A percentile compares a stretch with the other conserved stretches of the same genome.
Conservation (phyloP, 2,329 filamentous ascomycete genomes). For the Akanthomyces uredinophilus region DNA sequence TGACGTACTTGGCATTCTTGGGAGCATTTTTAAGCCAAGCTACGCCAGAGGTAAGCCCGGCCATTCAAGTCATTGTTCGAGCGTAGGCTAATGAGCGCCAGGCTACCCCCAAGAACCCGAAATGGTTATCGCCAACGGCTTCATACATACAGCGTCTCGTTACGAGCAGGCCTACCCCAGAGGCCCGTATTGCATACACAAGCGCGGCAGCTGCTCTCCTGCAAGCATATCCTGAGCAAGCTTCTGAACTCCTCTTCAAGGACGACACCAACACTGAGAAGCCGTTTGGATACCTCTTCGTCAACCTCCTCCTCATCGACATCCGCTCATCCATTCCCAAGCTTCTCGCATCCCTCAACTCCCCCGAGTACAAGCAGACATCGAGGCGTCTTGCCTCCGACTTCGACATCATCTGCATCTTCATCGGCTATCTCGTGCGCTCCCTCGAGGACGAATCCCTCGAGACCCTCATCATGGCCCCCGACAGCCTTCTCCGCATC, state of each 20-base stretch:
- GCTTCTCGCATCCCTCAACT: constrained; percentile 54
- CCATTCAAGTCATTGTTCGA: rapidly evolving
- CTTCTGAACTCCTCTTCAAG: constrained; percentile 48
- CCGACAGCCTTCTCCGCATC: constrained; percentile 57
- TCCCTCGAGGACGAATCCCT: constrained; percentile 45
- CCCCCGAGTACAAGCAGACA: constrained; percentile 43
- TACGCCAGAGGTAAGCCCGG: constrained; percentile 39
- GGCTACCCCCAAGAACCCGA: constrained; percentile 44
- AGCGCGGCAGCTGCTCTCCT: constrained; percentile 54
- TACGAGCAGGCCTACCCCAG: constrained; percentile 48
- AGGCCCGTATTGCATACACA: constrained; percentile 54
- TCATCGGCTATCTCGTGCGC: constrained; percentile 52
- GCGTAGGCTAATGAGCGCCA: constrained; percentile 24
- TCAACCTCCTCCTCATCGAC: constrained; percentile 62
- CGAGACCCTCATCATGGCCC: constrained; percentile 42
- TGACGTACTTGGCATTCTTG: constrained; percentile 55
- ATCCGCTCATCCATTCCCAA: constrained; percentile 57
- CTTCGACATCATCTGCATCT: constrained; percentile 58
- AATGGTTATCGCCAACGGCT: constrained; percentile 48
- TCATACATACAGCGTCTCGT: constrained; percentile 48
- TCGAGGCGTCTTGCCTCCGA: constrained; percentile 54
- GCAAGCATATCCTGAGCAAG: constrained; percentile 45
- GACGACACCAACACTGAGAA: constrained; percentile 39
- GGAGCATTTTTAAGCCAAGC: constrained; percentile 46
- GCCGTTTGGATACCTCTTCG: constrained; percentile 56